Conservation (phyloP, 2,329 filamentous ascomycete species). For the Zasmidium cellare region DNA sequence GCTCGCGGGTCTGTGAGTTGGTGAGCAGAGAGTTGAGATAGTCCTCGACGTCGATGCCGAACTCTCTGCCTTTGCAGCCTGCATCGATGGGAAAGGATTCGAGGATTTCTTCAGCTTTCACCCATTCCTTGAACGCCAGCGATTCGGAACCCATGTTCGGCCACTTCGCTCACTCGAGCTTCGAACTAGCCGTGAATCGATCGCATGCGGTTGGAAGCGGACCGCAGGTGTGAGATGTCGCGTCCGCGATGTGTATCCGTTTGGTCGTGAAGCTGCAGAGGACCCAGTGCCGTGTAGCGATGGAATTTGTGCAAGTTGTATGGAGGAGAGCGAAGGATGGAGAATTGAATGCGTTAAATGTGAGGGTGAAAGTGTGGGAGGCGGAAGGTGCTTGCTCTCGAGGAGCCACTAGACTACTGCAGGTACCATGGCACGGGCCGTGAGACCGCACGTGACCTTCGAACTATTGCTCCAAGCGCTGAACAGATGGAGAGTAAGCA, state of each 20-base stretch:
- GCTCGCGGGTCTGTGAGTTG: constrained; percentile 71
- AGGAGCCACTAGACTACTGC: neutral
- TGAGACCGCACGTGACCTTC: neutral
- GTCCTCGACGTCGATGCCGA: constrained; percentile 65
- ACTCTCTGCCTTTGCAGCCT: constrained; percentile 31
- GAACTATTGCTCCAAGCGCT: neutral
- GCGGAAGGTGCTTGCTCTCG: neutral
- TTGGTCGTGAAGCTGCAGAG: neutral
- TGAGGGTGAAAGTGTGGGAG: neutral
- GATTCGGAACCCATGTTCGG: constrained; percentile 8
- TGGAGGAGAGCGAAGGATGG: neutral
- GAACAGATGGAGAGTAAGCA: neutral
- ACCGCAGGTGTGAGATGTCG: neutral
- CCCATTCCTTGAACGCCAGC: constrained; percentile 24
- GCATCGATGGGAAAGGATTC: constrained; percentile 11
- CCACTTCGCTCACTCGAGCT: neutral
- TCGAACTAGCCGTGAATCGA: neutral
- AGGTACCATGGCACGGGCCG: neutral
- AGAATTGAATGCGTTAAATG: neutral
- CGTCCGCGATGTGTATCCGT: neutral
- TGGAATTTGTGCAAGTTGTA: neutral
- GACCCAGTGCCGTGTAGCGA: neutral
- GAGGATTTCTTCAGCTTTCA: constrained; percentile 12
- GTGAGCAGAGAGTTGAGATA: constrained; percentile 81
- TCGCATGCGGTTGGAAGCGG: neutral